These are phyloP conservation scores for Ustilaginoidea virens DNA, from an alignment of 2,329 filamentous ascomycete species.

Conservation along the genomic window DNA sequence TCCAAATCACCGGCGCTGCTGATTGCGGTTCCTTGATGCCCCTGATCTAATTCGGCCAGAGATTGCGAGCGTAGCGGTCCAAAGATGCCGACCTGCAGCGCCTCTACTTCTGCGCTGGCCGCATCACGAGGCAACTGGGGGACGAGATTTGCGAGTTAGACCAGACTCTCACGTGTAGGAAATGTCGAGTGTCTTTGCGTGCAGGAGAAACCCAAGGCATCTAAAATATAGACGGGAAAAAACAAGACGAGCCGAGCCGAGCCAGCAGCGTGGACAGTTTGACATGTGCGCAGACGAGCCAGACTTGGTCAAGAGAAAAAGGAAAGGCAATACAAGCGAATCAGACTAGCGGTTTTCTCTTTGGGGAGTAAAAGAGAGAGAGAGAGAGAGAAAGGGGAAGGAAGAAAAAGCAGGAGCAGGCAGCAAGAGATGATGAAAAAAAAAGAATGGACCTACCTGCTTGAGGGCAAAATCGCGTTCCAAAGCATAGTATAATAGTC, in stretches of 20 bases:
- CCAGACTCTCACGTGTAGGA: no score
- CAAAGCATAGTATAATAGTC: slow-evolving; percentile 43
- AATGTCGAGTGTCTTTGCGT: no score
- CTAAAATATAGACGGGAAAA: no score
- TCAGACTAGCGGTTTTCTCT: neutral
- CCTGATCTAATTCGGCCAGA: slow-evolving; percentile 23
- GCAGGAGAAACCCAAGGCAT: no score
- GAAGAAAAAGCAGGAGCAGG: neutral
- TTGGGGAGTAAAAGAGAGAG: neutral
- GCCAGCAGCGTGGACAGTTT: no score
- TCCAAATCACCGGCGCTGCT: slow-evolving; percentile 24
- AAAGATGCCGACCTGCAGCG: slow-evolving; percentile 37
- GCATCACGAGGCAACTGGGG: slow-evolving; percentile 34
- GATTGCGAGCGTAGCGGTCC: slow-evolving; percentile 35
- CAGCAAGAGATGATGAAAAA: slow-evolving; percentile 5
- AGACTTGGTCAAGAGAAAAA: no score
- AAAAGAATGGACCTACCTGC: slow-evolving; percentile 26
- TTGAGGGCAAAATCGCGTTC: slow-evolving; percentile 37
- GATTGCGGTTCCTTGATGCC: slow-evolving; percentile 19
- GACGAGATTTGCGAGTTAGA: slow-evolving; percentile 2
- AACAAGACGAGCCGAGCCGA: no score
- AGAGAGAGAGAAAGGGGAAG: neutral
- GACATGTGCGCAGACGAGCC: no score
- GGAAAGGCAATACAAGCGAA: neutral
- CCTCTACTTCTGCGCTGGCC: slow-evolving; percentile 27